A percentile compares a stretch with the other conserved stretches of the same genome.
phyloP scores from a whole-genome alignment of 306 rosid genomes.

The Clitoria ternatea region DNA sequence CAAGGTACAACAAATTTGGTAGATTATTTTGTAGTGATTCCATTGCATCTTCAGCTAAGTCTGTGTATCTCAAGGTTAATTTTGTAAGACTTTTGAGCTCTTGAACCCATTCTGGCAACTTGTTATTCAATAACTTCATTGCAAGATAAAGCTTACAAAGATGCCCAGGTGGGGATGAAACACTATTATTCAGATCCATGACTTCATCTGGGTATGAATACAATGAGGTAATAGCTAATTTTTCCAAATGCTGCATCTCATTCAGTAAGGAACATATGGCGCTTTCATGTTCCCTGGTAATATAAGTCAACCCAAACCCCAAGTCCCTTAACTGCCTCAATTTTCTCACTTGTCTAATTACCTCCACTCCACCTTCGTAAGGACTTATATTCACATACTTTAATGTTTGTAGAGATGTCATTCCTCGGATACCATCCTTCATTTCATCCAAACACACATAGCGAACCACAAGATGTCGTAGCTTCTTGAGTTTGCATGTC shows the following conservation, averaged over 20 bases:
- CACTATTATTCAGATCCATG: not conserved
- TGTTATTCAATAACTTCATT: not conserved
- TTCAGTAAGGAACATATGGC: not conserved
- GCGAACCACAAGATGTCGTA: not conserved
- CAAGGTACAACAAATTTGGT: not conserved
- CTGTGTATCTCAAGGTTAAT: not conserved
- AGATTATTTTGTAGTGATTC: not conserved
- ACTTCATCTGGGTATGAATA: not conserved
- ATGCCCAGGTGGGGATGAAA: not conserved
- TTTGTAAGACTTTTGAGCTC: not conserved
- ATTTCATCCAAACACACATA: not conserved
- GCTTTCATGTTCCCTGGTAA: not conserved
- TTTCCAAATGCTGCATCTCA: not conserved
- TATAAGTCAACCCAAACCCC: not conserved
- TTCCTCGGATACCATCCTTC: not conserved
- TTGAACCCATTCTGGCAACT: not conserved
- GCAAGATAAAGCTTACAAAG: not conserved
- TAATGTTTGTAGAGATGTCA: not conserved
- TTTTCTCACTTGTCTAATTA: not conserved
- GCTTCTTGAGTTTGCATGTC: slow-evolving; percentile 1
- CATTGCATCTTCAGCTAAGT: not conserved
- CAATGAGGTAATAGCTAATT: not conserved
- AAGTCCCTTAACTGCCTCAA: not conserved
- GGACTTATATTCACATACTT: no score
- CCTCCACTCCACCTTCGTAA: no score